Conservation (phyloP, 164 flowering plant species). For the Berberis vulgaris region DNA sequence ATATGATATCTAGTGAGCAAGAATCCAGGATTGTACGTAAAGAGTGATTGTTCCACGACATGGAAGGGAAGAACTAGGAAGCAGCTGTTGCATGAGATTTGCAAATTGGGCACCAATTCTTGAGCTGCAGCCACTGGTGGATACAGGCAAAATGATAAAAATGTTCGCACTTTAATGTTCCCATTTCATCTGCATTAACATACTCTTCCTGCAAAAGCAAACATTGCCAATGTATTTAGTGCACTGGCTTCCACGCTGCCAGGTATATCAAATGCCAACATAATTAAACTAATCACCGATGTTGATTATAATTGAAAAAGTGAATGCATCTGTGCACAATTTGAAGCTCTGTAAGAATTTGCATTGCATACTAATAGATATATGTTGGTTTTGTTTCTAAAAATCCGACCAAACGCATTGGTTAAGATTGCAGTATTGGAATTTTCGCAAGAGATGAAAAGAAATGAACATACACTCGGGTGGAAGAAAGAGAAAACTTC, state of each 20-base stretch:
- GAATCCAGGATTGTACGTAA: constrained; percentile 8
- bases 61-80: constrained; percentile 8
- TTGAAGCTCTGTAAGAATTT: too few relatives aligned
- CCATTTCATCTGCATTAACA: constrained; percentile 62
- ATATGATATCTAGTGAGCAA: too few relatives aligned
- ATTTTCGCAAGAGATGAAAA: too few relatives aligned
- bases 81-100: constrained; percentile 45
- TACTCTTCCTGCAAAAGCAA: constrained; percentile 67
- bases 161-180: constrained; percentile 65
- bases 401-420: too few relatives aligned
- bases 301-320: too few relatives aligned
- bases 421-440: too few relatives aligned
- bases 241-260: too few relatives aligned
- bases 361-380: too few relatives aligned
- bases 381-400: too few relatives aligned
- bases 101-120: constrained; percentile 98
- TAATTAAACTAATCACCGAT: too few relatives aligned
- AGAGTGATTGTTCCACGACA: not conserved
- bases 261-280: too few relatives aligned
- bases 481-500: not conserved
- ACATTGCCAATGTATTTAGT: not conserved
- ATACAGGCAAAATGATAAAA: constrained; percentile 62
- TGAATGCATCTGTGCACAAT: too few relatives aligned
- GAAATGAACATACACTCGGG: not conserved
- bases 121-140: constrained; percentile 72